A percentile compares a stretch with the other conserved stretches of the same genome.
phyloP scores from a whole-genome alignment of 768 basidiomycete species.

The Rhodotorula diobovata region DNA sequence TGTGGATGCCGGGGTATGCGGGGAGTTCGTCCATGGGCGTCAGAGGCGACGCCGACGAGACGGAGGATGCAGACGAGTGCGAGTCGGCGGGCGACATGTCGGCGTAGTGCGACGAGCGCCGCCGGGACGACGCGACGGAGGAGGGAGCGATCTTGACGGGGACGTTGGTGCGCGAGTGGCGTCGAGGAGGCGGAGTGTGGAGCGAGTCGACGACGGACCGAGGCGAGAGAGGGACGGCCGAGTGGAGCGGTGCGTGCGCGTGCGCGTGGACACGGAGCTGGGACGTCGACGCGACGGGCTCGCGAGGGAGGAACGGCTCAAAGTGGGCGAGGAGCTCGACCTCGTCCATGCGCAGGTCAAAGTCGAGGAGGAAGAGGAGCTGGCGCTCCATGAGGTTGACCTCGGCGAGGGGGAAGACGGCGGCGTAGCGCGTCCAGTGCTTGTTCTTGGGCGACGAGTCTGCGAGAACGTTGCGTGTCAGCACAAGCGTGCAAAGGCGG shows the following conservation, averaged over 20 bases:
- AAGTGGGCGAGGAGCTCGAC: constrained; percentile 61
- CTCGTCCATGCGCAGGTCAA: constrained; percentile 85
- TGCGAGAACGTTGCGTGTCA: constrained; percentile 3
- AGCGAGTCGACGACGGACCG: constrained; percentile 6
- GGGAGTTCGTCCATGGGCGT: constrained; percentile 23
- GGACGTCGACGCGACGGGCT: constrained; percentile 20
- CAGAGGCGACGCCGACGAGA: constrained; percentile 19
- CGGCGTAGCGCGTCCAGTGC: constrained; percentile 80
- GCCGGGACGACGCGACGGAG: too few relatives aligned
- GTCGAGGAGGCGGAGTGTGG: background rate
- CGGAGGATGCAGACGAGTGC: constrained; percentile 15
- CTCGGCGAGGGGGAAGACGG: constrained; percentile 59
- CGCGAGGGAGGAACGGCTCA: constrained; percentile 54
- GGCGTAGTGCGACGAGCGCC: constrained; percentile 1
- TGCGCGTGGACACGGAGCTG: constrained; percentile 6
- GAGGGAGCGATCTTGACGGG: too few relatives aligned
- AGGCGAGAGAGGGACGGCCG: background rate
- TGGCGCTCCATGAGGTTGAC: constrained; percentile 97
- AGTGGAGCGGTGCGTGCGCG: constrained; percentile 6
- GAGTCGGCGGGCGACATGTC: constrained; percentile 25
- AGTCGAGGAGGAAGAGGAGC: constrained; percentile 84
- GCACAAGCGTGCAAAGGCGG: background rate
- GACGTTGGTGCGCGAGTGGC: too few relatives aligned
- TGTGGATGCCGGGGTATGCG: constrained; percentile 22
- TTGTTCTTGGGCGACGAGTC: constrained; percentile 74